These are phyloP conservation scores for Amesomyces nigricolor DNA, from an alignment of 2,329 filamentous ascomycete species.

Conservation along the genomic window DNA sequence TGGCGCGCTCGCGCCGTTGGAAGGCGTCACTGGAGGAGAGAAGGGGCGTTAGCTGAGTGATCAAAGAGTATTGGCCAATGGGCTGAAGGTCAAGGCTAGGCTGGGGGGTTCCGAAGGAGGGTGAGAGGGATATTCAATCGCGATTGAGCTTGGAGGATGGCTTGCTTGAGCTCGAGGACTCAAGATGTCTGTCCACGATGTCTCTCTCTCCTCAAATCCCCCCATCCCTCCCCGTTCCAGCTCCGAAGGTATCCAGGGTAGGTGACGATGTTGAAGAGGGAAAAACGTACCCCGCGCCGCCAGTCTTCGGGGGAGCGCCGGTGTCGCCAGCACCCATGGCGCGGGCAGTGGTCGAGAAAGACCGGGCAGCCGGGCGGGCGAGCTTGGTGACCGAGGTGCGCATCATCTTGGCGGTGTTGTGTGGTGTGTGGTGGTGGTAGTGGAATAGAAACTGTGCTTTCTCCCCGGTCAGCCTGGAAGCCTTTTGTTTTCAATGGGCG, in stretches of 20 bases:
- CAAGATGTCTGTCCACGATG: not conserved
- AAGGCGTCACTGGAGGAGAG: conserved; percentile 68
- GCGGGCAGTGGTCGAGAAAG: conserved; percentile 59
- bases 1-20: conserved; percentile 82
- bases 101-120: not conserved
- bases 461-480: not conserved
- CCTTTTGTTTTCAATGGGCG: not conserved
- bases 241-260: not conserved
- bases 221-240: not conserved
- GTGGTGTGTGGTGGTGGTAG: conserved; percentile 1
- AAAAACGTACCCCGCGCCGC: conserved; percentile 47
- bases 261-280: not conserved
- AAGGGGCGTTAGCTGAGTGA: conserved; percentile 10
- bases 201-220: not conserved
- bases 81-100: not conserved
- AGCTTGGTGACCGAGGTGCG: conserved; percentile 55
- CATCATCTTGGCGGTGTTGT: conserved; percentile 51
- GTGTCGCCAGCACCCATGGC: conserved; percentile 67
- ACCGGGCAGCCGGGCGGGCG: conserved; percentile 48
- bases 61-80: not conserved
- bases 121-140: not conserved
- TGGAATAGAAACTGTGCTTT: not conserved
- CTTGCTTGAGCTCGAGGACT: not conserved
- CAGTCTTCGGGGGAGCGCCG: conserved; percentile 52
- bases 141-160: no score